These are phyloP conservation scores for Cyberlindnera mrakii DNA, from an alignment of 805 yeast species.

Conservation along the genomic window DNA sequence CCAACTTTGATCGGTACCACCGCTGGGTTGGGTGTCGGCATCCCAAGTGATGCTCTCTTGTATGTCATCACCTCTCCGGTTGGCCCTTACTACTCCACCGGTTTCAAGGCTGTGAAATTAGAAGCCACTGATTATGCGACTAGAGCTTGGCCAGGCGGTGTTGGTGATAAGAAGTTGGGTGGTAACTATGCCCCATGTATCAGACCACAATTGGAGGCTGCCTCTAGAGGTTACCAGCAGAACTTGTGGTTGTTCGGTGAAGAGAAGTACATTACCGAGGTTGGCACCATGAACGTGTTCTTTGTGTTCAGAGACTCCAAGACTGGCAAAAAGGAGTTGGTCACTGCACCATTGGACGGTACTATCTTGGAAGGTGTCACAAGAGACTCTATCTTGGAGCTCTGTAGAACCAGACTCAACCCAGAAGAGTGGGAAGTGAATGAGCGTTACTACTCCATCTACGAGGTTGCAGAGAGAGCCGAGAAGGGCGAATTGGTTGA, in stretches of 20 bases:
- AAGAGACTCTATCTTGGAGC: constrained; percentile 76
- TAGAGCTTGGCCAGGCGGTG: constrained; percentile 99
- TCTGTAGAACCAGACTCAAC: constrained; percentile 72
- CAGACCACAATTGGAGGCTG: constrained; percentile 86
- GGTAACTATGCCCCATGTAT: constrained; percentile 97
- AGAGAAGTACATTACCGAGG: constrained; percentile 85
- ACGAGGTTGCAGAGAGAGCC: constrained; percentile 75
- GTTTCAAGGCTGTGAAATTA: constrained; percentile 89
- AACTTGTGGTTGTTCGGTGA: constrained; percentile 95
- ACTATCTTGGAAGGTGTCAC: constrained; percentile 96
- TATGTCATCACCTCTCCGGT: constrained; percentile 92
- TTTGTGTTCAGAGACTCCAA: constrained; percentile 71
- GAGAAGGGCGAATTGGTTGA: constrained; percentile 79
- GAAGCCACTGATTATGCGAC: constrained; percentile 96
- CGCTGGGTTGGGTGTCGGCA: constrained; percentile 78
- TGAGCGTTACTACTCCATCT: constrained; percentile 80
- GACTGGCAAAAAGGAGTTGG: constrained; percentile 84
- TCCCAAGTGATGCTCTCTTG: constrained; percentile 76
- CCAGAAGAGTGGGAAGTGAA: constrained; percentile 72
- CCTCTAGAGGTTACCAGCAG: constrained; percentile 87
- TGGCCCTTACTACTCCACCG: constrained; percentile 92
- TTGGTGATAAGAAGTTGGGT: constrained; percentile 93
- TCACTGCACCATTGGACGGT: constrained; percentile 95
- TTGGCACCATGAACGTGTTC: constrained; percentile 96
- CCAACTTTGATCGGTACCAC: constrained; percentile 95